Evolutionary conservation across 108 stramenopile genomes (phyloP), one percentile per base, ranked within the genome.

Genomic region (Cyclotella baltica): DNA sequence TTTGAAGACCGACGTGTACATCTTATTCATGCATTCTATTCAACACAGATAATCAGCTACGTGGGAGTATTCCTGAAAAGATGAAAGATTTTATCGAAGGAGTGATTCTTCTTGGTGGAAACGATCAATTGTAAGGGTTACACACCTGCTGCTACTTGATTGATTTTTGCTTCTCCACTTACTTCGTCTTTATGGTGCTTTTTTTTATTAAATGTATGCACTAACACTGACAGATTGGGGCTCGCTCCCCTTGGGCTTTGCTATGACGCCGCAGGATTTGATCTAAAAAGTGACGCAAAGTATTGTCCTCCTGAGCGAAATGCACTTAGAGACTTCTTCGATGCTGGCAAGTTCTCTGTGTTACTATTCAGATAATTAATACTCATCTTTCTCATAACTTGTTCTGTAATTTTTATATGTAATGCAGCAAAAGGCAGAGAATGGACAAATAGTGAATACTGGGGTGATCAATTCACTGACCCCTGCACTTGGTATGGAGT

Each of bases 261-360:
- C 33, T 61, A 61, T 61, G 59, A 61, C 11, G 1, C 67, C 4
- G 1, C 28, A 0, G 37, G 43, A 3, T 70, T 76, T 56, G 76
- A 76, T 70, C 67, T 76, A 4, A 70, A 23, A 23, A 35, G 46
- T 38, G 40, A 68, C 56, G 2, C 57, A 2, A 31, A 30, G 28
- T 58, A n/a, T 40, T 76, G 75, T 40, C 67, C 75, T 48, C 31
- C 67, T 0, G 75, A 76, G 31, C 67, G 75, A 18, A 76, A 59
- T 48, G 67, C 67, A 9, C 55, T 76, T 13, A 43, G n/a, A n/a
- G 67, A 58, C 23, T 76, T 76, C 30, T 76, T 40, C 27, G 29
- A 47, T 31, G 64, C 62, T 18, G 19, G 51, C n/a, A 52, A 52
- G 11, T 52, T 10, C n/a, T n/a, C n/a, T n/a, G n/a, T n/a, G n/a